Evolutionary conservation across 805 yeast species (phyloP).

Genomic region (Saccharomycopsis fibuligera): DNA sequence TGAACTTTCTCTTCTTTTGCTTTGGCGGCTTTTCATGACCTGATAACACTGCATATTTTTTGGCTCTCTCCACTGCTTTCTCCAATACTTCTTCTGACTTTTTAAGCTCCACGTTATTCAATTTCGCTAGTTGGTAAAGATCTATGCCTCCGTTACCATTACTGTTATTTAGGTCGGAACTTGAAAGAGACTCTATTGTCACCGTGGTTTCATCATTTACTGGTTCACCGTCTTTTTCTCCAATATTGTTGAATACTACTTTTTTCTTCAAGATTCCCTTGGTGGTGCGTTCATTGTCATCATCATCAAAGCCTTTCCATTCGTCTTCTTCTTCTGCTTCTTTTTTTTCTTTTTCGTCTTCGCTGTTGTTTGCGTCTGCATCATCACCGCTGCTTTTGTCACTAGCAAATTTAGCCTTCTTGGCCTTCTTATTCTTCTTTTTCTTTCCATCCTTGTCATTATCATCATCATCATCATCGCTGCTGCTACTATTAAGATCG

Average conservation of each 20-base stretch:
- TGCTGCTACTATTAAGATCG: slow-evolving; percentile 19
- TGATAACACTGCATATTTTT: slow-evolving; percentile 42
- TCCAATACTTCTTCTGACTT: slow-evolving; percentile 65
- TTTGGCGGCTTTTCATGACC: slow-evolving; percentile 23
- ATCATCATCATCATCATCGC: slow-evolving; percentile 25
- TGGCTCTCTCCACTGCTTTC: slow-evolving; percentile 70
- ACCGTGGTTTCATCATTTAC: slow-evolving; percentile 27
- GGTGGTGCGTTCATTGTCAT: slow-evolving; percentile 23
- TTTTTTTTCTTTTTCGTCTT: slow-evolving; percentile 20
- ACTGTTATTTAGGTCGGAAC: slow-evolving; percentile 31
- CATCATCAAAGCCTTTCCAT: slow-evolving; percentile 35
- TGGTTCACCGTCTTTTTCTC: slow-evolving; percentile 25
- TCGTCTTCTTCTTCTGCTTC: slow-evolving; percentile 31
- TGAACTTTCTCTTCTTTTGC: slow-evolving; percentile 68
- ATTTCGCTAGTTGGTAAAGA: slow-evolving; percentile 56
- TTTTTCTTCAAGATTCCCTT: slow-evolving; percentile 21
- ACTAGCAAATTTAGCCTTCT: slow-evolving; percentile 22
- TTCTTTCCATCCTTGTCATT: slow-evolving; percentile 22
- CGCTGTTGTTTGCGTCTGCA: slow-evolving; percentile 23
- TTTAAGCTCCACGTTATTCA: slow-evolving; percentile 65
- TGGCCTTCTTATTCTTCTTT: slow-evolving; percentile 18
- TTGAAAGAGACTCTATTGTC: slow-evolving; percentile 42
- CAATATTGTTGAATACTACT: slow-evolving; percentile 16
- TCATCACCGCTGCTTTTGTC: slow-evolving; percentile 10
- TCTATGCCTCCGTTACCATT: slow-evolving; percentile 39